phyloP scores from a whole-genome alignment of 192 early-diverging fungal species.

The Pecoramyces ruminantium region DNA sequence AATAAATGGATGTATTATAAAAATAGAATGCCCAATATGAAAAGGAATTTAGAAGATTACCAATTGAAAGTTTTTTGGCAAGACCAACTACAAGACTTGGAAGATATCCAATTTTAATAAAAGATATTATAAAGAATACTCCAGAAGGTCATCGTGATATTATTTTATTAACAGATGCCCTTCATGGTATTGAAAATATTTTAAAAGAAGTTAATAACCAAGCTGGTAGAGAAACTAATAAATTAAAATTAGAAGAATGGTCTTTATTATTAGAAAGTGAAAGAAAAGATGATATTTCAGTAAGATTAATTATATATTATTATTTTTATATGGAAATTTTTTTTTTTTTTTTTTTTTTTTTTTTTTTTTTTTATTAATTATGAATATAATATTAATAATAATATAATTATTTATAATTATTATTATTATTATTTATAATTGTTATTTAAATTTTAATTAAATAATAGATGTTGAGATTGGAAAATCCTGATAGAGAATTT shows the following conservation, averaged over 20 bases:
- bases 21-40: not conserved
- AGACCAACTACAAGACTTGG: conserved; percentile 77
- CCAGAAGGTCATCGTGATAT: conserved; percentile 64
- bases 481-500: not conserved
- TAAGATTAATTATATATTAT: no score
- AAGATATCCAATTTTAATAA: conserved; percentile 70
- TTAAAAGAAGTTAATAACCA: conserved; percentile 69
- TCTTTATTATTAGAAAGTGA: not conserved
- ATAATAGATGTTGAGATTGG: not conserved
- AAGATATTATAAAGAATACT: conserved; percentile 65
- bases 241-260: conserved; percentile 46
- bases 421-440: no score
- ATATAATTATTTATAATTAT: no score
- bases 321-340: no score
- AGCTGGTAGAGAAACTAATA: conserved; percentile 79
- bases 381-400: no score
- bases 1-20: no score
- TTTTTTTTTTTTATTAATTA: no score
- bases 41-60: conserved; percentile 68
- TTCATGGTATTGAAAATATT: conserved; percentile 54
- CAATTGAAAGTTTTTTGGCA: conserved; percentile 70
- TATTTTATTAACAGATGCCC: conserved; percentile 45
- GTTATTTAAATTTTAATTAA: no score
- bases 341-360: no score
- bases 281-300: not conserved